phyloP scores from a whole-genome alignment of 2,329 filamentous ascomycete species.

The Thelonectria discophora region DNA sequence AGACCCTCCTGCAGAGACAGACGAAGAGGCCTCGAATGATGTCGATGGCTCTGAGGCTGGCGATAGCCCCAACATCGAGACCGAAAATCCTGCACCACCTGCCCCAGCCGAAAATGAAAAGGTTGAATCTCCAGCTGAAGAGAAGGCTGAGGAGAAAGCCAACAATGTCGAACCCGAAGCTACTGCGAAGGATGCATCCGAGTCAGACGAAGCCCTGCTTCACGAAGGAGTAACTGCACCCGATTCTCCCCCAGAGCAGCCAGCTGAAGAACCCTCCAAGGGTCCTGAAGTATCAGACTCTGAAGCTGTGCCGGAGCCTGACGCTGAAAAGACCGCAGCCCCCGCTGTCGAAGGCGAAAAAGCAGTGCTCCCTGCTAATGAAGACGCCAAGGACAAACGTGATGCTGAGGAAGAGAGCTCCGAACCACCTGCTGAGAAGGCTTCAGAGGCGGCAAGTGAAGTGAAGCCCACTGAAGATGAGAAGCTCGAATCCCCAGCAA shows the following conservation, averaged over 20 bases:
- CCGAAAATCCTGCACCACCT: background rate
- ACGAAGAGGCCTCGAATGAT: conserved; percentile 14
- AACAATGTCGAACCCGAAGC: background rate
- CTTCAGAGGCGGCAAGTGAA: background rate
- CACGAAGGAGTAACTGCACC: background rate
- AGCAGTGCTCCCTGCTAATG: background rate
- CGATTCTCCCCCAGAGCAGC: background rate
- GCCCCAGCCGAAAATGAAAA: background rate
- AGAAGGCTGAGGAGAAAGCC: background rate
- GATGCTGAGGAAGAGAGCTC: conserved; percentile 2
- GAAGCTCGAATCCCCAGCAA: background rate
- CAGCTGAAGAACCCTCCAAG: background rate
- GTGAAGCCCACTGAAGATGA: conserved; percentile 4
- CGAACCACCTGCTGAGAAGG: conserved; percentile 8
- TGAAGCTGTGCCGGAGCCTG: background rate
- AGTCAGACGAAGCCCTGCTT: background rate
- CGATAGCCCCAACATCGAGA: no score
- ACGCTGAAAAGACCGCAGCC: background rate
- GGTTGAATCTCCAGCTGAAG: background rate
- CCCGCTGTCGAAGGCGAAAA: background rate
- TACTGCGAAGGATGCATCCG: background rate
- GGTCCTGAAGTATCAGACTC: background rate
- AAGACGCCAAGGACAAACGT: conserved; percentile 6
- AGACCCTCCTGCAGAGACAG: conserved; percentile 12
- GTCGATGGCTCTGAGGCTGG: conserved; percentile 1